These are phyloP conservation scores for Euclidium syriacum DNA, from an alignment of 345 rosid species.

Conservation along the genomic window DNA sequence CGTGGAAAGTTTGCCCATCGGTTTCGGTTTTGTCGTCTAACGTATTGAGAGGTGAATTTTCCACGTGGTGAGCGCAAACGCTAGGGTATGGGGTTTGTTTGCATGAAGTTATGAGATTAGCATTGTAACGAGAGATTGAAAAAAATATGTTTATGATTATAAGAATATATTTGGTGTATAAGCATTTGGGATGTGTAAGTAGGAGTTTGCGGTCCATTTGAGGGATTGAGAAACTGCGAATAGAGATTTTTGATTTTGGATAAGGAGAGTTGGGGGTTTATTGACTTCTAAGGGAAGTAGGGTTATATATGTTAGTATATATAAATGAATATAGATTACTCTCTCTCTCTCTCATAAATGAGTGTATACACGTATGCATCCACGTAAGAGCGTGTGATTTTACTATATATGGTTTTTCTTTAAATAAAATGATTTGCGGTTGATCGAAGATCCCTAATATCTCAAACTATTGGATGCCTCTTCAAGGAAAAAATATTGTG, in stretches of 20 bases:
- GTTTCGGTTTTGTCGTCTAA: slow-evolving; percentile 24
- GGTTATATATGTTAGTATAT: slow-evolving; percentile 2
- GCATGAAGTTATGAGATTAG: slow-evolving; percentile 41
- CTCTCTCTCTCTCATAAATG: slow-evolving; percentile 7
- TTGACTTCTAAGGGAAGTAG: not conserved
- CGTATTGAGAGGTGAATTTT: slow-evolving; percentile 19
- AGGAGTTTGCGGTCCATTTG: slow-evolving; percentile 20
- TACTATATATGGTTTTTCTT: too few species aligned
- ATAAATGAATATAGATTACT: slow-evolving; percentile 1
- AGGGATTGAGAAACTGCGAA: not conserved
- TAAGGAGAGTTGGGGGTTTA: not conserved
- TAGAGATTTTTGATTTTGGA: not conserved
- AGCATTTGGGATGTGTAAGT: not conserved
- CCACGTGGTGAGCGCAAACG: slow-evolving; percentile 41
- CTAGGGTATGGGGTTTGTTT: slow-evolving; percentile 54
- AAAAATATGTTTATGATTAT: not conserved
- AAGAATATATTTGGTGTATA: slow-evolving; percentile 9
- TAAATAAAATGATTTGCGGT: too few species aligned
- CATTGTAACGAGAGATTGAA: slow-evolving; percentile 21
- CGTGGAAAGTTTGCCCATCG: slow-evolving; percentile 33
- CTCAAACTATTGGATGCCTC: too few species aligned
- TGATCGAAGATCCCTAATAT: too few species aligned
- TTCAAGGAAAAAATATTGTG: too few species aligned
- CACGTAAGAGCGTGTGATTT: slow-evolving; percentile 12
- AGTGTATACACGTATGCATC: slow-evolving; percentile 16